Evolutionary conservation across 495 filamentous ascomycete species (phyloP).

Genomic region (Annulohypoxylon nitens): DNA sequence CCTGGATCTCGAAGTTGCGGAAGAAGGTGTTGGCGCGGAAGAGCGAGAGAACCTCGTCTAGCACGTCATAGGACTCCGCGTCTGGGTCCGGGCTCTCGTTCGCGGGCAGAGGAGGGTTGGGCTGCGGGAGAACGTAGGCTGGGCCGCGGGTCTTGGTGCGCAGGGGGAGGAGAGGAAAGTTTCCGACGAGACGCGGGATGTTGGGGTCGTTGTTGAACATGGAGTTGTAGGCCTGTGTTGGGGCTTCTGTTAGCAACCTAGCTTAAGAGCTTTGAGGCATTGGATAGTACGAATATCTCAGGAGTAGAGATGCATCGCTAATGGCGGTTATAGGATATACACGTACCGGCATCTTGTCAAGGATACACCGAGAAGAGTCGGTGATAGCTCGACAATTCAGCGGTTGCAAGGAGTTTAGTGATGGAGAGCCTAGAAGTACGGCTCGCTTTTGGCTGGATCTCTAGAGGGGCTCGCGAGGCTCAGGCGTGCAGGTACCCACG

Average conservation of each 20-base stretch:
- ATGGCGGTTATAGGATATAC: not conserved
- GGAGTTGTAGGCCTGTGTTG: slow-evolving; percentile 86
- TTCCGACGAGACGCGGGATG: slow-evolving; percentile 70
- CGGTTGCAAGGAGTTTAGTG: slow-evolving; percentile 12
- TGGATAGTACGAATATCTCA: not conserved
- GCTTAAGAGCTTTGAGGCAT: slow-evolving; percentile 4
- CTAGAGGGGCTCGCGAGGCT: slow-evolving; percentile 28
- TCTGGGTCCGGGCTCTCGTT: slow-evolving; percentile 82
- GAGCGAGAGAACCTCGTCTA: slow-evolving; percentile 91
- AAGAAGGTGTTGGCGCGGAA: slow-evolving; percentile 99
- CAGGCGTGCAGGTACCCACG: slow-evolving; percentile 3
- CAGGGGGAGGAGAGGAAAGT: slow-evolving; percentile 93
- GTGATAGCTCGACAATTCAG: slow-evolving; percentile 36
- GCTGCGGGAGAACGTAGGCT: slow-evolving; percentile 79
- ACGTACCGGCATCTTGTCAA: slow-evolving; percentile 55
- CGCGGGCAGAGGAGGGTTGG: slow-evolving; percentile 73
- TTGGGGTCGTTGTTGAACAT: slow-evolving; percentile 85
- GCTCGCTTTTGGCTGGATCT: slow-evolving; percentile 10
- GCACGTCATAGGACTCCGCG: slow-evolving; percentile 89
- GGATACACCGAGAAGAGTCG: slow-evolving; percentile 38
- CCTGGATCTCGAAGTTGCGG: slow-evolving; percentile 99
- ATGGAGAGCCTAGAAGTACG: not conserved
- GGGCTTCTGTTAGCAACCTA: slow-evolving; percentile 20
- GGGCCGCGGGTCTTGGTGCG: slow-evolving; percentile 94
- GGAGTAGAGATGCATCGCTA: not conserved